Evolutionary conservation across 129 eudicot species (phyloP), one percentile per base, ranked within the genome.

Genomic region (Logfia minima): DNA sequence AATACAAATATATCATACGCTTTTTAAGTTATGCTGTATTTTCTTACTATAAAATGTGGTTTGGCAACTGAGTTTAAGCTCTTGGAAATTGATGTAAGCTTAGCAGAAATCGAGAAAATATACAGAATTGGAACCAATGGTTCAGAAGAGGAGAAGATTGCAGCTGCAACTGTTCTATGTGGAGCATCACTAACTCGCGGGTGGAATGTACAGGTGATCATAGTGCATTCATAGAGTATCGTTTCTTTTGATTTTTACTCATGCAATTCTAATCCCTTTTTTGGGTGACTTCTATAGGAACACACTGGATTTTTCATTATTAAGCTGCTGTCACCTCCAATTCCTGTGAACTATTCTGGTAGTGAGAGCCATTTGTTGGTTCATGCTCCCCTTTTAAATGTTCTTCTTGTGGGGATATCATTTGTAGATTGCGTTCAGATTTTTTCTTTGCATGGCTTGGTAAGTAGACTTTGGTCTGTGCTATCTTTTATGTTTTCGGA

Each of bases 161-260:
- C 90, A 75, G 96, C 99, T 78, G 99, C 99, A 55, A 86, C 92
- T 37, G 66, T 94, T 80, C 77, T 94, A 31, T 94, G 99, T 80
- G 97, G 99, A 76, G 92, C 94, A 16, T 91, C 99, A 71, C 80
- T 91, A 75, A 74, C 81, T 85, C 99, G 99, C 66, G 99, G 99
- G 70, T 94, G 99, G 99, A 94, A 89, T 75, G 84, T 94, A 60
- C 99, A 94, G 90, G 99, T 89, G 78, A 53, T 58, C 51, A 21
- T 43, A 75, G 51, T 66, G 51, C 72, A 8, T 53, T 59, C 65
- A 51, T 52, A 7, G 32, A 35, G n/a, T 75, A 39, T 23, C 7
- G 8, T 45, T 19, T 9, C 28, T 37, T 59, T 48, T 14, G 8
- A 23, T 65, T 60, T 24, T 72, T 32, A 65, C 39, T 65, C 39